Evolutionary conservation across 495 filamentous ascomycete genomes (phyloP), one percentile per base, ranked within the genome.

Genomic region (Daldinia childiae): DNA sequence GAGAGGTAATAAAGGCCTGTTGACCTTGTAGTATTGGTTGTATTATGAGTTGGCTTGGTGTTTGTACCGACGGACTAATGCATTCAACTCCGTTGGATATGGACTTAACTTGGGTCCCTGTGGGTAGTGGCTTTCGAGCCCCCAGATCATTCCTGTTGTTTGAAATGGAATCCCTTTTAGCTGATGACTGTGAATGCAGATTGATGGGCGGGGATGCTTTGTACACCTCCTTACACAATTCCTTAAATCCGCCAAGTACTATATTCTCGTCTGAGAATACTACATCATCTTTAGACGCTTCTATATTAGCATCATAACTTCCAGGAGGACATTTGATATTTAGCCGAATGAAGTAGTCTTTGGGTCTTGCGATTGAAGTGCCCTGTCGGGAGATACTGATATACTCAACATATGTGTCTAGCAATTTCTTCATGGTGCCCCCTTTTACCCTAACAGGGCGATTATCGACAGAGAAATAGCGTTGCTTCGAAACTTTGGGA

Each of bases 211-310:
- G 26, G 30, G 34, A 5, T 62, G 43, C 41, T 30, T 51, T 69
- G 51, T 92, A 95, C 9, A 85, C 71, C 17, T 78, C 74, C 8
- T 70, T 72, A 11, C 95, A 88, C 2, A 93, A 75, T 0, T 72
- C 72, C 52, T 90, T 86, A 3, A 90, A 83, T 4, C 85, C 66
- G 3, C 77, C 72, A 3, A 80, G 51, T 8, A 97, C 61, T 2
- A 69, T 3, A 0, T 87, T 76, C 30, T 88, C 82, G 48, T 95
- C 81, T 29, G 85, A 81, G 74, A 99, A 97, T 0, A 97, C 60
- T 2, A 98, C 87, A 77, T 97, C 90, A 68, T 98, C 91, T 76
- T 99, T 99, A 0, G 90, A 87, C 0, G 94, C 94, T 74, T 98
- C 94, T 58, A 98, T 84, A 72, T 97, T 98, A 2, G 87, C 85